Percentiles rank a stretch among this genome's conserved stretches.
These are phyloP conservation scores for Collybia sp. DNA, from an alignment of 768 basidiomycete species.

Conservation along the genomic window DNA sequence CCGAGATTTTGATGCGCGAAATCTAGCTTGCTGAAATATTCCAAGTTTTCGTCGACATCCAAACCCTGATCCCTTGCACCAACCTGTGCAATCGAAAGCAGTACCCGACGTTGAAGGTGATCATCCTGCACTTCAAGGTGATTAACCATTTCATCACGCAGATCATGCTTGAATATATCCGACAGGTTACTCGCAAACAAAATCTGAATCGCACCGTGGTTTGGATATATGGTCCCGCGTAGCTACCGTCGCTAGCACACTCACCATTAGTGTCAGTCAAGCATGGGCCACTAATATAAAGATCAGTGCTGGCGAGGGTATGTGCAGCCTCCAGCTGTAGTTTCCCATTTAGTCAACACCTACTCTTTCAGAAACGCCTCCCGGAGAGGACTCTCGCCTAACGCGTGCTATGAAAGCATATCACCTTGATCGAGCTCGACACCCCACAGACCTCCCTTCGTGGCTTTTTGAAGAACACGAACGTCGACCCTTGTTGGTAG, in stretches of 20 bases:
- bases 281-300: slow-evolving; percentile 46
- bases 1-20: no score
- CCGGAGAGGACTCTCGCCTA: slow-evolving; percentile 55
- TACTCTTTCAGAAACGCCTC: slow-evolving; percentile 34
- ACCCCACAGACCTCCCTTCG: slow-evolving; percentile 52
- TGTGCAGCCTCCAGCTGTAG: slow-evolving; percentile 5
- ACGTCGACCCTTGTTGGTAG: slow-evolving; percentile 21
- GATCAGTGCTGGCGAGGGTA: slow-evolving; percentile 41
- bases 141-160: not conserved
- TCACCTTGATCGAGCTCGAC: slow-evolving; percentile 55
- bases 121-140: slow-evolving; percentile 1
- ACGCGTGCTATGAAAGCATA: slow-evolving; percentile 66
- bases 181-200: no score
- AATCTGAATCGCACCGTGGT: slow-evolving; percentile 25
- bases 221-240: slow-evolving; percentile 53
- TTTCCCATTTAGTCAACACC: not conserved
- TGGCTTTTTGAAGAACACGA: slow-evolving; percentile 65
- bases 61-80: no score
- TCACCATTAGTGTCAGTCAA: slow-evolving; percentile 55
- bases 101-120: not conserved
- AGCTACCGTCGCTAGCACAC: slow-evolving; percentile 43
- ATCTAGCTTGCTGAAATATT: no score
- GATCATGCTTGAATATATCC: no score
- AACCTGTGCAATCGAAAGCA: no score
- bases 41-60: no score